Evolutionary conservation across 2,329 filamentous ascomycete species (phyloP).

Genomic region (Cadophora gregata): DNA sequence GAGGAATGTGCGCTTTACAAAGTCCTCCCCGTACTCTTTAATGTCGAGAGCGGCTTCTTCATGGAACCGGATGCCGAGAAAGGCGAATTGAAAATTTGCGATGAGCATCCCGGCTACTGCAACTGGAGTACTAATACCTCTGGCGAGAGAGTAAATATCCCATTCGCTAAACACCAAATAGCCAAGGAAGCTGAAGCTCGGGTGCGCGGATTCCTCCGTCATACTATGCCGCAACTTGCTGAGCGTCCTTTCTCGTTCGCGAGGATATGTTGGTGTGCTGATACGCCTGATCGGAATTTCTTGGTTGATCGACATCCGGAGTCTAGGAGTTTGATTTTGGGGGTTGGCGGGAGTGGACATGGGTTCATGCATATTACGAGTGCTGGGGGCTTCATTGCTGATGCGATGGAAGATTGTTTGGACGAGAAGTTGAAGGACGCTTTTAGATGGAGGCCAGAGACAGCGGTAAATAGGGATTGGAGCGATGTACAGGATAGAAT

Average conservation of each 20-base stretch:
- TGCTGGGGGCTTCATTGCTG: conserved; percentile 56
- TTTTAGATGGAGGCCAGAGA: conserved; percentile 59
- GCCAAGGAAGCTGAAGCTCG: conserved; percentile 54
- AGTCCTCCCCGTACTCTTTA: conserved; percentile 55
- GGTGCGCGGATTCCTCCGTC: conserved; percentile 54
- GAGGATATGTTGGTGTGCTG: conserved; percentile 62
- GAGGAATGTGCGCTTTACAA: conserved; percentile 53
- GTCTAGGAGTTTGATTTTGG: conserved; percentile 51
- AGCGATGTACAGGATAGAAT: conserved; percentile 54
- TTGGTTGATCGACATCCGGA: conserved; percentile 57
- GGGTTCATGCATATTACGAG: conserved; percentile 58
- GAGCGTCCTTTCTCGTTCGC: conserved; percentile 55
- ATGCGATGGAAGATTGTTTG: conserved; percentile 53
- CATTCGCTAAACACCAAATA: conserved; percentile 46
- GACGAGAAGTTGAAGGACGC: conserved; percentile 50
- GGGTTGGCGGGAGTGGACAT: conserved; percentile 58
- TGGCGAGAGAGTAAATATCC: conserved; percentile 25
- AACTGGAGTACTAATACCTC: conserved; percentile 48
- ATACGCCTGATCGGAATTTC: conserved; percentile 60
- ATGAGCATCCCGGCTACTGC: conserved; percentile 62
- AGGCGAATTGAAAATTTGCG: conserved; percentile 56
- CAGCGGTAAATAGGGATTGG: conserved; percentile 52
- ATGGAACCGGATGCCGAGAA: conserved; percentile 55
- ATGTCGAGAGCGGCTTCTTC: conserved; percentile 56
- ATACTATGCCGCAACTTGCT: conserved; percentile 59